phyloP scores from a whole-genome alignment of 768 basidiomycete species.

The Trametes villosa region DNA sequence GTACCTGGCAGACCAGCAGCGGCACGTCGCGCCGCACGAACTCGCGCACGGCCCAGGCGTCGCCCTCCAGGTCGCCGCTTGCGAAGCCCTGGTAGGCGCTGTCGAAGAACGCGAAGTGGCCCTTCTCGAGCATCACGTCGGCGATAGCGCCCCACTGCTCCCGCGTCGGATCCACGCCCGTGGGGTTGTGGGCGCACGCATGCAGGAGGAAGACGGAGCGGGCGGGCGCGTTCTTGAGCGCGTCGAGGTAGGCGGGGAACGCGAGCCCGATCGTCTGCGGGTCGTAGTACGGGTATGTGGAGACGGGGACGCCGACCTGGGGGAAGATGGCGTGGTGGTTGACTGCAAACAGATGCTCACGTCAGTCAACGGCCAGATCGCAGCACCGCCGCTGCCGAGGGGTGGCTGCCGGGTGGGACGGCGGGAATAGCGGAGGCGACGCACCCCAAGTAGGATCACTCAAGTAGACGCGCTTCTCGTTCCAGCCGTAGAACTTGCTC shows the following conservation, averaged over 20 bases:
- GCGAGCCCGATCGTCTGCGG: constrained; percentile 88
- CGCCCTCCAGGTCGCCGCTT: constrained; percentile 87
- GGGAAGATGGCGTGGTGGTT: constrained; percentile 91
- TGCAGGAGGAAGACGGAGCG: constrained; percentile 90
- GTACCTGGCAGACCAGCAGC: constrained; percentile 86
- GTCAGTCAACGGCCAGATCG: constrained; percentile 8
- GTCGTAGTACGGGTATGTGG: constrained; percentile 94
- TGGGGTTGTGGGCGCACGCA: constrained; percentile 96
- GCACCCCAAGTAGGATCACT: constrained; percentile 96
- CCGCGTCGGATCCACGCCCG: constrained; percentile 89
- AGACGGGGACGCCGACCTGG: constrained; percentile 86
- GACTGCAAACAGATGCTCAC: constrained; percentile 45
- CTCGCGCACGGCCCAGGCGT: constrained; percentile 89
- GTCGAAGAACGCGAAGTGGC: constrained; percentile 92
- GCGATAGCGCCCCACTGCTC: constrained; percentile 88
- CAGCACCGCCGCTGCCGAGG: not conserved
- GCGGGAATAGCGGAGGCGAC: constrained; percentile 31
- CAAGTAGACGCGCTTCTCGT: constrained; percentile 72
- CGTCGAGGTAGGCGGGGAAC: constrained; percentile 64
- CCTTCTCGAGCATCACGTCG: constrained; percentile 67
- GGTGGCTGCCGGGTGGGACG: not conserved
- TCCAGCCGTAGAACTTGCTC: constrained; percentile 68
- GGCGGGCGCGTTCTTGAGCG: constrained; percentile 65
- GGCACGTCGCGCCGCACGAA: constrained; percentile 79
- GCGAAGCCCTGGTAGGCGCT: constrained; percentile 98